Evolutionary conservation across 495 filamentous ascomycete genomes (phyloP), one percentile per base, ranked within the genome.

Genomic region (Penicillium ochrochloron): DNA sequence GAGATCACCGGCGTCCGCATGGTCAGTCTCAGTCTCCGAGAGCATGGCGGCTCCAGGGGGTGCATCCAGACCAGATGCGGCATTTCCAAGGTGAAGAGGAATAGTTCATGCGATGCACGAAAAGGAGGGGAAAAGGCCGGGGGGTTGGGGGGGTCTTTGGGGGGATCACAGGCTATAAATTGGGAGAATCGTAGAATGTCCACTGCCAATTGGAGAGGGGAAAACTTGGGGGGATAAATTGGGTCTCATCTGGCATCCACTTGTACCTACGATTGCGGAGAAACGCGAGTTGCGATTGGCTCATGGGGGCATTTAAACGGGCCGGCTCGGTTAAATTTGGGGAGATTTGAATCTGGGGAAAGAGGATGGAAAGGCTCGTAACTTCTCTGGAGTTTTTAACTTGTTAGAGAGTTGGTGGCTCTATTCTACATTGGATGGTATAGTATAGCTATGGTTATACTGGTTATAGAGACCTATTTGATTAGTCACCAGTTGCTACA

Each of bases 11-110:
- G 63, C 60, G 50, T 66, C 64, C 55, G 67, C 65, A 60, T 74
- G 53, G 33, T 56, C 53, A 56, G 31, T 66, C 55, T 71, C 70
- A 46, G 65, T 73, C 60, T 70, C 74, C 58, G 75, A 66, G 57
- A 73, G 74, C 77, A 79, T 78, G 63, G 63, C 68, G 72, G 51
- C 61, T 61, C 65, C 57, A 65, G 64, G 56, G 33, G 55, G 63
- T 58, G 33, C 35, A 64, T 29, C 61, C 25, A 29, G 52, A 58
- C 48, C 52, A 62, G 71, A 56, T 56, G 34, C 67, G 53, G 68
- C 67, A 74, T 65, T 65, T 62, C 27, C 52, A 37, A 54, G 37
- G 17, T n/a, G 19, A 60, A 17, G n/a, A 51, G 58, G 14, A 46
- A 17, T 41, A 7, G n/a, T 37, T 61, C 31, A 34, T 52, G 48